These are phyloP conservation scores for Colletotrichum nymphaeae DNA, from an alignment of 2,329 filamentous ascomycete genomes.

Conservation along the genomic window DNA sequence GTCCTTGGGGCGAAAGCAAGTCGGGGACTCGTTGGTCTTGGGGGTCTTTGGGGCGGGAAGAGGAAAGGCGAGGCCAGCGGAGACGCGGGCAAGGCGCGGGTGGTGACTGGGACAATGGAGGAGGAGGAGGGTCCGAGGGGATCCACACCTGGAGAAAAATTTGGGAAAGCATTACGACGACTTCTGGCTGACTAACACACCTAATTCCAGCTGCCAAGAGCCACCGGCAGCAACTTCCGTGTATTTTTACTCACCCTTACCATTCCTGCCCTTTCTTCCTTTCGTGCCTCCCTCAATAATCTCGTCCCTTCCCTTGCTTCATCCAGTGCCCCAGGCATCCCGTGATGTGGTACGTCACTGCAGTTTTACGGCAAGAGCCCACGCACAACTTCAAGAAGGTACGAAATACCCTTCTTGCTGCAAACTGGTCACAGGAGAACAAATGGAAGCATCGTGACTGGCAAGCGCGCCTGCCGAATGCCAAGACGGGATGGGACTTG, in stretches of 20 bases:
- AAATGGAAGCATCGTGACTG: not conserved
- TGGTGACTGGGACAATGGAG: not conserved
- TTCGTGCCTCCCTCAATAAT: not conserved
- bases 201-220: constrained; percentile 24
- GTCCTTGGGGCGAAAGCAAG: not conserved
- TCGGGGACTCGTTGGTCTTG: not conserved
- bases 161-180: constrained; percentile 36
- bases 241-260: not conserved
- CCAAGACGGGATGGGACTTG: constrained; percentile 15
- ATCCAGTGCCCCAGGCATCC: not conserved
- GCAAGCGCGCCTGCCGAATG: constrained; percentile 4
- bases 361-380: not conserved
- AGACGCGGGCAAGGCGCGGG: not conserved
- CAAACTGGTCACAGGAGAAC: no score
- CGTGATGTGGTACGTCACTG: constrained; percentile 4
- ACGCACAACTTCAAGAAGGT: not conserved
- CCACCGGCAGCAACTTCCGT: constrained; percentile 31
- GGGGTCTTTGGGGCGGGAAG: constrained; percentile 1
- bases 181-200: constrained; percentile 30
- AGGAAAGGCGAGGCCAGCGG: not conserved
- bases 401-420: not conserved
- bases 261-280: not conserved
- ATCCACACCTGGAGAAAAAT: constrained; percentile 28
- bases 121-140: not conserved
- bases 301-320: not conserved